phyloP scores from a whole-genome alignment of 2,329 filamentous ascomycete genomes.

The Fusarium euwallaceae region DNA sequence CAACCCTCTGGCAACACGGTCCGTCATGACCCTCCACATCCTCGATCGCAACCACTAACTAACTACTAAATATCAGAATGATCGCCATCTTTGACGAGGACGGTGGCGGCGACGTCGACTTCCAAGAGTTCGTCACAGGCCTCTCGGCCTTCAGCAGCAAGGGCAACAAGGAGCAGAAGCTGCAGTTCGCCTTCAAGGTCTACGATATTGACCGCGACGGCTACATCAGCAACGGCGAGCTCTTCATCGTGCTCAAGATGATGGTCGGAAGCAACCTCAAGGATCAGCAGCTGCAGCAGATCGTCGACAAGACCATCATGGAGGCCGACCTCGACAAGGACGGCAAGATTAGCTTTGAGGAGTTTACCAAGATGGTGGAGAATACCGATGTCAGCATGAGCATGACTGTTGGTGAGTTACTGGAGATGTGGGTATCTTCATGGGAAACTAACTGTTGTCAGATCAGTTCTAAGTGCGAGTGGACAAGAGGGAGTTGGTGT shows the following conservation, averaged over 20 bases:
- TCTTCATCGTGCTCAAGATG: constrained; percentile 99
- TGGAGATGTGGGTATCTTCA: not conserved
- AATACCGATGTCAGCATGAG: constrained; percentile 85
- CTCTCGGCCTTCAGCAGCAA: constrained; percentile 96
- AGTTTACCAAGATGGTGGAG: constrained; percentile 99
- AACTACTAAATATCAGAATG: constrained; percentile 68
- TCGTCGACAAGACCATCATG: constrained; percentile 99
- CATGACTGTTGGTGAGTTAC: constrained; percentile 75
- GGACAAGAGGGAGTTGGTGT: constrained; percentile 9
- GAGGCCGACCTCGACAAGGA: constrained; percentile 96
- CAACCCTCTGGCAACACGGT: constrained; percentile 96
- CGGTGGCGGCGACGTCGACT: constrained; percentile 96
- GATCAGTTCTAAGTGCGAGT: constrained; percentile 40
- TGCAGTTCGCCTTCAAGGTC: constrained; percentile 97
- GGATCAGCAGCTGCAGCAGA: constrained; percentile 98
- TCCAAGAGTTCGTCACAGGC: constrained; percentile 97
- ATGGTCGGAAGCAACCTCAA: constrained; percentile 99
- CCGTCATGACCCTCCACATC: constrained; percentile 43
- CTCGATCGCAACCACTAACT: constrained; percentile 15
- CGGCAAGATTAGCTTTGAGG: constrained; percentile 98
- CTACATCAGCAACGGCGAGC: constrained; percentile 98
- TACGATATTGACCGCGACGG: constrained; percentile 99
- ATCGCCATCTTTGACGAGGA: constrained; percentile 99
- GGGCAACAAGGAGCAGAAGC: constrained; percentile 99
- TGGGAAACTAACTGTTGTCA: constrained; percentile 23